Evolutionary conservation across 2,329 filamentous ascomycete species (phyloP), one percentile per base, ranked within the genome.

Genomic region (Lachnellula hyalina): DNA sequence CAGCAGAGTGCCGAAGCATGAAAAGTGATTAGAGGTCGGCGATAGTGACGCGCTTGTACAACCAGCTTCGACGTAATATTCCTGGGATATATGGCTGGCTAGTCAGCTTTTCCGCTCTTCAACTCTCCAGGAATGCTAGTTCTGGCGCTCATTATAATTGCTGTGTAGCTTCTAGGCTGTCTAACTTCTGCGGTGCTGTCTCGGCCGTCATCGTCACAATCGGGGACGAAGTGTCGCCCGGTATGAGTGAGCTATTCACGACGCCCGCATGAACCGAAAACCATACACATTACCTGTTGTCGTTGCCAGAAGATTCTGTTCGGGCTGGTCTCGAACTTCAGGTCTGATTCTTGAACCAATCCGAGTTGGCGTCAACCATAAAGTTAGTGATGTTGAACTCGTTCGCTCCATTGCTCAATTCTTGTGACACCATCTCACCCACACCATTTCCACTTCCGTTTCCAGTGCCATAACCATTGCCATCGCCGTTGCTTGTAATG

Each of bases 371-470:
- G 71, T 90, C 86, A 32, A 88, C 80, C 81, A 86, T 89, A 63
- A 87, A 90, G 64, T 90, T 88, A 46, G 84, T 88, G 56, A 90
- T 90, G 63, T 90, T 90, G 63, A 87, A 89, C 68, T 89, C 85
- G 55, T 86, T 70, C 2, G 59, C 47, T 32, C 65, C 63, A 52
- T 58, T 69, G 5, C 64, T 60, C 28, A 68, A 60, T 35, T 67
- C 69, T 50, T 62, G 63, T 21, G 68, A 62, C 25, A 62, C 53
- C 59, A 68, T 51, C 64, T 71, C 58, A 59, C 68, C 58, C 52
- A 53, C 59, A 8, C 32, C 41, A 52, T 54, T 49, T n/a, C 47
- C 52, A 51, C 17, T 40, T 53, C 58, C 56, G 49, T 61, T 63
- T 2, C 47, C 56, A 4, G 42, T 49, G 4, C 44, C 51, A 54